Evolutionary conservation across 768 basidiomycete species (phyloP), one percentile per base, ranked within the genome.

Genomic region (Agaricus bisporus): DNA sequence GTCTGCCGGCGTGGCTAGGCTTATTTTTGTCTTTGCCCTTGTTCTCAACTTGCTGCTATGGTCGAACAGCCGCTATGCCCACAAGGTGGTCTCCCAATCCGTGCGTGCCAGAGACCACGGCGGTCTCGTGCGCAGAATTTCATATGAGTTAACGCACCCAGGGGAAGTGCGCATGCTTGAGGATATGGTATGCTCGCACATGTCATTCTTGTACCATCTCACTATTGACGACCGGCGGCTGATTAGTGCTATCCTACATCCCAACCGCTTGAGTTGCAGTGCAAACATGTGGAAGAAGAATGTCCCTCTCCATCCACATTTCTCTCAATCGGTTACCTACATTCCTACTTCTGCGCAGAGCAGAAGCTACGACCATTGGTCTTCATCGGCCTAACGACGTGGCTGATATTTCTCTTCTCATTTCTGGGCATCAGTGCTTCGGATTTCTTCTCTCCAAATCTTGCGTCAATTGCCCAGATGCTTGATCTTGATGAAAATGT

Each of bases 381-480:
- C 3, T 91, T 93, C 68, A 59, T 64, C 2, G 81, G 74, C 38
- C 78, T 93, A 57, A 57, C 90, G 9, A 41, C 87, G 18, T 95
- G 92, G 92, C 79, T 93, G 15, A 59, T 83, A 25, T 97, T 98
- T 74, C 83, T 99, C 50, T 98, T 99, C 73, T 93, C 93, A 18
- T 95, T 90, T 35, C 86, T 98, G 35, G 94, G 94, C 4, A 97
- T 97, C 66, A 86, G 85, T 58, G 94, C 95, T 5, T 89, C 93
- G 15, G 95, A 98, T 69, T 98, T 98, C 72, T 98, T 98, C 77
- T 94, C 90, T 48, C 95, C 95, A 1, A 98, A 99, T 67, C 79
- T 99, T 15, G 88, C 89, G 0, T 91, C 95, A 1, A 87, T 98
- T 29, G 84, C 95, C 0, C 80, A 86, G 47, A 71, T 90, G 3